Base-by-base conservation (phyloP, 768 basidiomycete species). In the Epithele typhae region DNA sequence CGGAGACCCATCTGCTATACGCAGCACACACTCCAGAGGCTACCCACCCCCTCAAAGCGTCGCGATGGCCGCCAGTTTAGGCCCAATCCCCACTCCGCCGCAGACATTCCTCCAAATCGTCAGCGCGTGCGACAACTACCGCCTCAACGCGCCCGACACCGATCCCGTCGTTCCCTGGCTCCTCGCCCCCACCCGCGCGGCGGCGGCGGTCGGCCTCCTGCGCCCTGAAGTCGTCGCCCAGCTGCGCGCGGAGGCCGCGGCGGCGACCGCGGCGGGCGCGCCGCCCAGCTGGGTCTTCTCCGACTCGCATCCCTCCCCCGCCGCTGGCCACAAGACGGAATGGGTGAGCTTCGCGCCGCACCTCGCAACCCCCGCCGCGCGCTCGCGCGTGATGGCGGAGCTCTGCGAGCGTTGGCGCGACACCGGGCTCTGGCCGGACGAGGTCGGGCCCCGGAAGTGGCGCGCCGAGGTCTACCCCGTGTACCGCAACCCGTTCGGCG, bases 391-490 rank as follows among this genome's bases (percentile, higher is more conserved):
- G 8, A 76, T 92, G 72, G 74, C 71, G 50, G 79, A 76, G 52
- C 64, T 91, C 15, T 87, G 84, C 61, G 79, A 82, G 61, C 74
- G 78, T 36, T 92, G 90, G 90, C 76, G 86, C 35, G 82, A 87
- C 57, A 68, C 63, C 4, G 79, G 74, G 6, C 58, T 79, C 23
- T 88, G 84, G 54, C 58, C 74, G 15, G 76, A 81, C 43, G 71
- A 82, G 24, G 85, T 89, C 61, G 84, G 86, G 4, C 81, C 78
- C 14, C 72, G 64, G 53, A 87, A 92, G 46, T 97, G 95, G 94
- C 72, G 94, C 37, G 71, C 75, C 47, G 96, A 99, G 71, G 65
- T 79, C 61, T 98, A 96, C 59, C 75, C 87, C 19, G 68, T 87
- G 32, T 91, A 88, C 62, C 72, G 72, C 11, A 74, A 82, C 54